Evolutionary conservation across 2,329 filamentous ascomycete genomes (phyloP), one percentile per base, ranked within the genome.

Genomic region (Didymella pomorum): DNA sequence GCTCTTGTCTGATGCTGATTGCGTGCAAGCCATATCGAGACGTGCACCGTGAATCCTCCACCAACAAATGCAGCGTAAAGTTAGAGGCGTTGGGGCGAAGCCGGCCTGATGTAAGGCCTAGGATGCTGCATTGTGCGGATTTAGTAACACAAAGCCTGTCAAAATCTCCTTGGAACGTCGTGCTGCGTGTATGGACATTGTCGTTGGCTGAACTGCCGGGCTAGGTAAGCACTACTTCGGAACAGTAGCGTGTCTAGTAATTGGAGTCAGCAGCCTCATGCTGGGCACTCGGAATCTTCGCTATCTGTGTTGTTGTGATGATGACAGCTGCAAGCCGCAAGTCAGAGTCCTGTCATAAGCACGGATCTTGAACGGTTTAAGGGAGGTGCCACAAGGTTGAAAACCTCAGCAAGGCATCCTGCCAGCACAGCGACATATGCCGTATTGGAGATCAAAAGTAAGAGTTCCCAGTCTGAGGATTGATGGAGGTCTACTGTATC

Each of bases 201-300:
- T 12, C 18, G 35, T 21, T 39, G 35, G 35, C 18, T 39, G 35
- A 21, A 25, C 18, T 14, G 35, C 31, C 35, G 37, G 41, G 53
- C 46, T 50, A 9, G 9, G 14, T 56, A 50, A 56, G 53, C 53
- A 56, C 53, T 56, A 56, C 39, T 20, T 56, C 31, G 46, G 23
- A 20, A 45, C 46, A 29, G 29, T 45, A 28, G 33, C 46, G 21
- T 23, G n/a, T 50, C 23, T 56, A 39, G 46, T n/a, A 23, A 11
- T 14, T 16, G 45, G 23, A 35, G 41, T 56, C 45, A 56, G 53
- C 46, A 56, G 53, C 53, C 41, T 44, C 31, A 45, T 50, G 41
- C 23, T 10, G 25, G 31, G 29, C 23, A 39, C n/a, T 46, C 43
- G 33, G 14, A 10, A 23, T 9, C 26, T 47, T 20, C 23, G 31